phyloP scores from a whole-genome alignment of 1,284 basidiomycete species.

The Anthracocystis setariae region DNA sequence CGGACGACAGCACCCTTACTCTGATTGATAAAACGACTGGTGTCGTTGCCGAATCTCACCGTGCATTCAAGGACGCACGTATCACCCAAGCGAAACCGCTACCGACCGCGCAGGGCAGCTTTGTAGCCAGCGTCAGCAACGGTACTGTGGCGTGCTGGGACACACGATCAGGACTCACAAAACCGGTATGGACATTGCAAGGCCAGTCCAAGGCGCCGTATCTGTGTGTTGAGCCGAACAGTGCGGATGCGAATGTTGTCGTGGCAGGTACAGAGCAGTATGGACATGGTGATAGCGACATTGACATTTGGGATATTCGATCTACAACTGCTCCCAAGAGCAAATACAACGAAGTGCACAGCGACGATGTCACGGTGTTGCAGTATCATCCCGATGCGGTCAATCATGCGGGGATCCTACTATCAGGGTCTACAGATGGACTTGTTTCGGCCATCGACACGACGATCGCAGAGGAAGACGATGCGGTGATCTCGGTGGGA shows the following conservation, averaged over 20 bases:
- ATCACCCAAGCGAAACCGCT: conserved; percentile 43
- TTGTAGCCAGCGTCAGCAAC: conserved; percentile 30
- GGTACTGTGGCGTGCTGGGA: conserved; percentile 52
- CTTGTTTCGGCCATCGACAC: conserved; percentile 61
- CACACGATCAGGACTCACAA: conserved; percentile 21
- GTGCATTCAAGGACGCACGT: conserved; percentile 29
- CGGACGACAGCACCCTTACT: conserved; percentile 44
- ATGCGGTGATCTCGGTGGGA: conserved; percentile 63
- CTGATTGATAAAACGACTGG: conserved; percentile 51
- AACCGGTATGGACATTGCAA: conserved; percentile 29
- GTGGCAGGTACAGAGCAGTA: conserved; percentile 63
- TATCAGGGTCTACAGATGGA: conserved; percentile 63
- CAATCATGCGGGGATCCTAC: conserved; percentile 41
- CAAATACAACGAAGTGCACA: conserved; percentile 64
- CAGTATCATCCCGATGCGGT: conserved; percentile 52
- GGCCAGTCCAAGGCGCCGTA: conserved; percentile 52
- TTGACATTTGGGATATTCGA: conserved; percentile 64
- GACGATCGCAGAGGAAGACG: conserved; percentile 58
- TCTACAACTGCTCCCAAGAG: conserved; percentile 30
- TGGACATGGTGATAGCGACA: conserved; percentile 53
- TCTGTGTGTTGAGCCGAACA: conserved; percentile 45
- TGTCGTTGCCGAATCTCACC: conserved; percentile 30
- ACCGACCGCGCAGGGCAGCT: conserved; percentile 17
- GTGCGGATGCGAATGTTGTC: conserved; percentile 34
- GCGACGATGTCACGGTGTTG: conserved; percentile 63